Evolutionary conservation across 2,329 filamentous ascomycete species (phyloP).

Genomic region (Pestalotiopsis fici): DNA sequence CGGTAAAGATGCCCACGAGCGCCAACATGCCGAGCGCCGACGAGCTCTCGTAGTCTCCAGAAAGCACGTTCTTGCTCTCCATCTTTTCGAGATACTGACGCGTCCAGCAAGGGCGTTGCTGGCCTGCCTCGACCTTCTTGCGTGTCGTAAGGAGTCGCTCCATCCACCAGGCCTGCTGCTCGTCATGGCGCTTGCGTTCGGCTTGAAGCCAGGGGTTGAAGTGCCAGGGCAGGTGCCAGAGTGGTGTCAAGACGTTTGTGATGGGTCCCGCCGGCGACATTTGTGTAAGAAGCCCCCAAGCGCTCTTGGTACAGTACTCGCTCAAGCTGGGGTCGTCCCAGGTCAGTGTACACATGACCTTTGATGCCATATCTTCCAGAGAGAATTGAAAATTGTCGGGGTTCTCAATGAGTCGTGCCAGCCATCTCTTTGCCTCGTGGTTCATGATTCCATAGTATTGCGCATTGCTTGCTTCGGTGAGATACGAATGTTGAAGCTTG

Average conservation of each 20-base stretch:
- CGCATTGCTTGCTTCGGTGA: slow-evolving; percentile 39
- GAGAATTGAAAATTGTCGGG: slow-evolving; percentile 51
- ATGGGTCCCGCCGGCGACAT: slow-evolving; percentile 60
- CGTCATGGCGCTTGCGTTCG: slow-evolving; percentile 53
- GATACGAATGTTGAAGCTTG: slow-evolving; percentile 51
- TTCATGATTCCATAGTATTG: slow-evolving; percentile 43
- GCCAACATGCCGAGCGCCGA: slow-evolving; percentile 37
- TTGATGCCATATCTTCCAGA: slow-evolving; percentile 59
- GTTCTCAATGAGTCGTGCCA: slow-evolving; percentile 46
- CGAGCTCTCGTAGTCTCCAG: slow-evolving; percentile 31
- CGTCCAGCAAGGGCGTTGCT: slow-evolving; percentile 41
- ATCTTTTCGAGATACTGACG: slow-evolving; percentile 40
- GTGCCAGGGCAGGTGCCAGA: slow-evolving; percentile 50
- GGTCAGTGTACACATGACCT: slow-evolving; percentile 54
- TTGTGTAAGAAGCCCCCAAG: slow-evolving; percentile 57
- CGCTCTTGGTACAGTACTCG: slow-evolving; percentile 48
- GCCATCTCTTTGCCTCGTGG: slow-evolving; percentile 54
- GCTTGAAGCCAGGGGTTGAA: slow-evolving; percentile 57
- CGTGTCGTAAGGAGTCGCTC: slow-evolving; percentile 39
- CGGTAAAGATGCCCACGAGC: slow-evolving; percentile 37
- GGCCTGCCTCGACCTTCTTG: slow-evolving; percentile 38
- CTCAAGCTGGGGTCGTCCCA: slow-evolving; percentile 54
- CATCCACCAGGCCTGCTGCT: slow-evolving; percentile 55
- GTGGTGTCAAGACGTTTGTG: slow-evolving; percentile 55
- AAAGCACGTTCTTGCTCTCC: slow-evolving; percentile 27